Conservation (phyloP, 23 red algal species). For the Gracilaria domingensis region DNA sequence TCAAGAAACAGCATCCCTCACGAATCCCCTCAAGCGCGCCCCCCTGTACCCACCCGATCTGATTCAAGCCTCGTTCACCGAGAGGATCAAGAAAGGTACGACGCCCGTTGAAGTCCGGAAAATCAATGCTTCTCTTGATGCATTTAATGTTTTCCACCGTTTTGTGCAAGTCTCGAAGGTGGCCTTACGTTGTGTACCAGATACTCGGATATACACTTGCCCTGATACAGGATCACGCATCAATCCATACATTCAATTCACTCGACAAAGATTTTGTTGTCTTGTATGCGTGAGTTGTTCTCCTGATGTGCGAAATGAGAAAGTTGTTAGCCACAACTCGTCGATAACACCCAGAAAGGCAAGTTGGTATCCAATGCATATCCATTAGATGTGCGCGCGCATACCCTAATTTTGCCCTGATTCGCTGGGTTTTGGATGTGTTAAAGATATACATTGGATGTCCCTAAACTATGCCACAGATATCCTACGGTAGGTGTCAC, state of each 20-base stretch:
- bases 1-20: not conserved
- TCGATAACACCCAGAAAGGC: too few relatives aligned
- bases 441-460: not conserved
- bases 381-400: too few relatives aligned
- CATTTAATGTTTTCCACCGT: not conserved
- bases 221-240: not conserved
- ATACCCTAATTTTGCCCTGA: too few relatives aligned
- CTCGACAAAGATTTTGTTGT: not conserved
- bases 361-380: too few relatives aligned
- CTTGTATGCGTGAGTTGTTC: not conserved
- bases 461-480: too few relatives aligned
- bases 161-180: not conserved
- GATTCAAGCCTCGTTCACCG: too few relatives aligned
- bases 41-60: not conserved
- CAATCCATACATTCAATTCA: not conserved
- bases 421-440: too few relatives aligned
- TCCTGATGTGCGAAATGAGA: not conserved
- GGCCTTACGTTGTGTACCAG: not conserved
- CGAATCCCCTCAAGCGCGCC: not conserved
- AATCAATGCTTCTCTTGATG: not conserved
- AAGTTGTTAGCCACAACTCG: not conserved
- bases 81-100: not conserved
- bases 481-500: not conserved
- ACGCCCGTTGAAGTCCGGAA: not conserved
- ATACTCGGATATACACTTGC: not conserved